Base-by-base conservation (phyloP, 768 basidiomycete genomes). In the Sistotremastrum suecicum region DNA sequence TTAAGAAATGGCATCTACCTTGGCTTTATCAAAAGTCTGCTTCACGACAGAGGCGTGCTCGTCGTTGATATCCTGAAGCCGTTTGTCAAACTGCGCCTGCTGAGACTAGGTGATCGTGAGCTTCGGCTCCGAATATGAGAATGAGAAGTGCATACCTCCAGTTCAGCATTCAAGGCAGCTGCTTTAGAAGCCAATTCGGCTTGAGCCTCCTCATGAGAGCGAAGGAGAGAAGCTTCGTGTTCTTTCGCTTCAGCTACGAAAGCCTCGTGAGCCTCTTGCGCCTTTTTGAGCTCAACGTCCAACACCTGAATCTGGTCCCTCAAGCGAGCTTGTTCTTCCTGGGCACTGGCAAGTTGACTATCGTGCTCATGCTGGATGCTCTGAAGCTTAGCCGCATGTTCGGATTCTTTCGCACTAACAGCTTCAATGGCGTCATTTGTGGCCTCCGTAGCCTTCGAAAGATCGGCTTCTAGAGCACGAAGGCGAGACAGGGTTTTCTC, bases 21-120 rank as follows among this genome's bases (percentile, higher is more conserved):
- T 88, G 11, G 85, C 84, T 40, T 74, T 76, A 48, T 81, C 74
- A 58, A 87, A 86, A 3, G 79, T 81, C 47, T 83, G 44, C 8
- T 51, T 30, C 41, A 58, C 34, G 29, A 51, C 33, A 9, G 33
- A 32, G 11, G 52, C 52, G 30, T 53, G 53, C 48, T 56, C 49
- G 12, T 32, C 47, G 43, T 48, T 49, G 7, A 51, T 45, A 32
- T 49, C 75, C 50, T 78, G 65, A 11, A 87, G 63, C 38, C 76
- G 66, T 42, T 64, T 62, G 9, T 69, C 67, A 50, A 85, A 80
- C 52, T 86, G 80, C 11, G 65, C 70, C 53, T 78, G 20, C 20
- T 20, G 20, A 20, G 20, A 20, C 20, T 20, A 20, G 20, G 20
- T 20, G 20, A 20, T 20, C 78, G 37, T 84, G 74, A 10, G 56